Conservation (phyloP, 179 eudicot genomes). For the Dionaea muscipula region DNA sequence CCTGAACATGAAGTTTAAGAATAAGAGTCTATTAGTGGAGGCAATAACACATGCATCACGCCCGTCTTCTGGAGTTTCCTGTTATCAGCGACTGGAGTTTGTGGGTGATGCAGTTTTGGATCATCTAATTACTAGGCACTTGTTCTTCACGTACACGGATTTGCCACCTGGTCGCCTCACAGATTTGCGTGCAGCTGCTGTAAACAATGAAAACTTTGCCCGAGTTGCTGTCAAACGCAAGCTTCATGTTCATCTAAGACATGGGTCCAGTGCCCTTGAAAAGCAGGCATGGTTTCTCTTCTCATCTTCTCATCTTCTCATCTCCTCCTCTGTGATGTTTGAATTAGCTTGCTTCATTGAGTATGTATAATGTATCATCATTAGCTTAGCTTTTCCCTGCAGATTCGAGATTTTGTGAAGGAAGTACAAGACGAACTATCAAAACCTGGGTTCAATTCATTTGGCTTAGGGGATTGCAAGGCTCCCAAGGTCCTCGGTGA, state of each 20-base stretch:
- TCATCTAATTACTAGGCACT: constrained; percentile 87
- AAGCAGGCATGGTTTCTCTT: constrained; percentile 48
- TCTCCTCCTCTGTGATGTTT: neutral
- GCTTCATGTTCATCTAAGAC: constrained; percentile 84
- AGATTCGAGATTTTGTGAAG: constrained; percentile 94
- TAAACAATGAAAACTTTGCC: constrained; percentile 95
- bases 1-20: constrained; percentile 45
- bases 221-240: constrained; percentile 87
- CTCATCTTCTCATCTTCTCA: neutral
- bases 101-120: constrained; percentile 99
- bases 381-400: constrained; percentile 8
- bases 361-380: neutral
- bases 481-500: constrained; percentile 99
- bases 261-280: constrained; percentile 95
- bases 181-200: constrained; percentile 99
- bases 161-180: constrained; percentile 97
- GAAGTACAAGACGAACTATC: constrained; percentile 60
- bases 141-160: constrained; percentile 86
- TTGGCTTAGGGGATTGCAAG: constrained; percentile 97
- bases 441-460: constrained; percentile 77
- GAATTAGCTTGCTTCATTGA: neutral
- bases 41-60: constrained; percentile 99
- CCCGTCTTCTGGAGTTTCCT: constrained; percentile 96
- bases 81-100: constrained; percentile 93
- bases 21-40: constrained; percentile 62